These are phyloP conservation scores for Quercus variabilis DNA, from an alignment of 306 rosid species.

Conservation along the genomic window DNA sequence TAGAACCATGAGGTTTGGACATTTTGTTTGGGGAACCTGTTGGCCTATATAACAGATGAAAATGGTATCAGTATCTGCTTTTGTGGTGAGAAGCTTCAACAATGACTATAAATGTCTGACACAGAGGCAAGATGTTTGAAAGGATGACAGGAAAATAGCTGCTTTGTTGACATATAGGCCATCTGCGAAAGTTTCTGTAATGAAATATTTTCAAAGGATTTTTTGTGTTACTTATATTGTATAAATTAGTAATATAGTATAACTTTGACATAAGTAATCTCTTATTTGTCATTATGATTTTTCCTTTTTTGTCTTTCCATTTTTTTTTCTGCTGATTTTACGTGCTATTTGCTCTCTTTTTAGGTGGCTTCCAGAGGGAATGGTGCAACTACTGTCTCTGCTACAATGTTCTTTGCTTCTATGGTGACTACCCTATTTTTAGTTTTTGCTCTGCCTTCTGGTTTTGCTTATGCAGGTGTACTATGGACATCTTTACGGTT, in stretches of 20 bases:
- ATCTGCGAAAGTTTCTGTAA: not conserved
- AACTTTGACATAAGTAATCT: not conserved
- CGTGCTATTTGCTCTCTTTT: constrained; percentile 12
- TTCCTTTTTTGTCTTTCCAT: constrained; percentile 2
- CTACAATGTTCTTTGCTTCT: constrained; percentile 82
- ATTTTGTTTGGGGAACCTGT: not conserved
- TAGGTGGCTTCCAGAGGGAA: constrained; percentile 79
- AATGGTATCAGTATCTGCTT: not conserved
- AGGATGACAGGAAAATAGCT: not conserved
- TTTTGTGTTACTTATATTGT: constrained; percentile 3
- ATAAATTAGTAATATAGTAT: not conserved
- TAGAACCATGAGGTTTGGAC: not conserved
- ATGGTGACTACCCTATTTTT: constrained; percentile 39
- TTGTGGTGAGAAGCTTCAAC: not conserved
- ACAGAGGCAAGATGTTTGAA: not conserved
- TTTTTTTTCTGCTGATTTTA: constrained; percentile 8
- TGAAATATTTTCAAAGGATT: not conserved
- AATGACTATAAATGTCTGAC: not conserved
- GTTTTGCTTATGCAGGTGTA: not conserved
- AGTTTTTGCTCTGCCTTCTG: constrained; percentile 5
- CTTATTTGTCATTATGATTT: not conserved
- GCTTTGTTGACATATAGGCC: not conserved
- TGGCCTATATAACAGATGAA: not conserved
- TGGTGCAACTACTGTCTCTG: constrained; percentile 96
- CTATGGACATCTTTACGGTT: constrained; percentile 10